Percentiles rank a stretch among this genome's conserved stretches.
Conservation (phyloP, 78 protist species). For the Dictyostelium brefeldianum region DNA sequence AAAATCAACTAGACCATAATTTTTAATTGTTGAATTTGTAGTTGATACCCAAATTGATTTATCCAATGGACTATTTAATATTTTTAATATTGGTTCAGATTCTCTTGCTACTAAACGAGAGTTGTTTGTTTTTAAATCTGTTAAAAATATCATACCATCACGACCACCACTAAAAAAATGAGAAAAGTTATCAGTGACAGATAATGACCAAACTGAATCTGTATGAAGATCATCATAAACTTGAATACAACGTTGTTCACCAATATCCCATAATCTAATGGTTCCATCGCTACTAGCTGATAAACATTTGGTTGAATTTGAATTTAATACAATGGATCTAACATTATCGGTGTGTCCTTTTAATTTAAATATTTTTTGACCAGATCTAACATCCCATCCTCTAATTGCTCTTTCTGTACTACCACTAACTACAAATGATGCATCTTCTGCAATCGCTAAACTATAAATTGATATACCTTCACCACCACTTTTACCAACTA, state of each 20-base stretch:
- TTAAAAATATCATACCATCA: constrained; percentile 35
- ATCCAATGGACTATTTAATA: neutral
- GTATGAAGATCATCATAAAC: constrained; percentile 46
- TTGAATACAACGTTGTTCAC: constrained; percentile 49
- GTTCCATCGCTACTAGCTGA: constrained; percentile 71
- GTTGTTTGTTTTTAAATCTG: constrained; percentile 30
- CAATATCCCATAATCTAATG: constrained; percentile 57
- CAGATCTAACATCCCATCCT: constrained; percentile 55
- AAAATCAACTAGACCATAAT: neutral
- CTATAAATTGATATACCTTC: constrained; percentile 73
- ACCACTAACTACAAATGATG: constrained; percentile 49
- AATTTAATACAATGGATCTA: constrained; percentile 17
- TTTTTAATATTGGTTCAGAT: constrained; percentile 6
- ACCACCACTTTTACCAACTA: constrained; percentile 55
- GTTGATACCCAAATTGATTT: constrained; percentile 64
- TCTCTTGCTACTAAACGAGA: constrained; percentile 25
- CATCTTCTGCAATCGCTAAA: constrained; percentile 47
- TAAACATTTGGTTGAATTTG: constrained; percentile 21
- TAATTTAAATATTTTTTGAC: constrained; percentile 48
- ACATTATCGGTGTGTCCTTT: constrained; percentile 73
- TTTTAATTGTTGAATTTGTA: constrained; percentile 37
- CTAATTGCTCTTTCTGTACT: constrained; percentile 51
- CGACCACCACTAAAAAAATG: constrained; percentile 65
- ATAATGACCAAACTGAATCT: constrained; percentile 62
- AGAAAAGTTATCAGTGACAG: neutral